Conservation (phyloP, 352 stramenopile genomes). For the Blastocystis sp. region DNA sequence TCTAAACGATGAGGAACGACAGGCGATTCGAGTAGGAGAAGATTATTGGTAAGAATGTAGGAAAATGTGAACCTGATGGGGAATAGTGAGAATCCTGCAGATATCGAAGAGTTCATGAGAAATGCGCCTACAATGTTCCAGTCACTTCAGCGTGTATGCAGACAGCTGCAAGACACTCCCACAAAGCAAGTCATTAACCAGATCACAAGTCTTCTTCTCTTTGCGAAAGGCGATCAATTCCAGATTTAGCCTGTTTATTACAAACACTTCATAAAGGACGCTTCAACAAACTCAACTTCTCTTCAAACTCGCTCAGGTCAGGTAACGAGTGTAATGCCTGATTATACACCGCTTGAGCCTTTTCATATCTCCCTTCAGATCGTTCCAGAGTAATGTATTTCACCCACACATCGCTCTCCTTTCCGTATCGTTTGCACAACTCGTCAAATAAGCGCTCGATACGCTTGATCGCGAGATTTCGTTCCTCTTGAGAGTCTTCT, state of each 20-base stretch:
- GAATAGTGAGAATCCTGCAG: background rate
- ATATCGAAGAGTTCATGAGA: background rate
- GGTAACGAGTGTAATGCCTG: background rate
- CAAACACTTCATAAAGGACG: slow-evolving; percentile 53
- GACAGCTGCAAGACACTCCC: background rate
- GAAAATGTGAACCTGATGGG: background rate
- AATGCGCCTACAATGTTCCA: slow-evolving; percentile 3
- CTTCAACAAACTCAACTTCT: slow-evolving; percentile 29
- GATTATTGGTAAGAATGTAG: background rate
- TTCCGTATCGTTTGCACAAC: background rate
- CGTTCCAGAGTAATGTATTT: background rate
- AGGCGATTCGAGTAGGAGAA: background rate
- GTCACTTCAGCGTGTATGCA: background rate
- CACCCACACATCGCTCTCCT: slow-evolving; percentile 9
- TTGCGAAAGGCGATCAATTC: background rate
- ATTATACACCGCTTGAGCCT: slow-evolving; percentile 10
- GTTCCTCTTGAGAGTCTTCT: background rate
- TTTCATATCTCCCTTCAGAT: background rate
- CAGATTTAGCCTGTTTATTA: background rate
- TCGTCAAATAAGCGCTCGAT: slow-evolving; percentile 17
- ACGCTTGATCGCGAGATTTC: background rate
- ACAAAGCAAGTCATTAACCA: background rate
- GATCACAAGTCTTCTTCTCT: background rate
- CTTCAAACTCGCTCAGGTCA: background rate
- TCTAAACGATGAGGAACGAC: background rate